phyloP scores from a whole-genome alignment of 495 filamentous ascomycete species.

The Penicillium malachiteum region DNA sequence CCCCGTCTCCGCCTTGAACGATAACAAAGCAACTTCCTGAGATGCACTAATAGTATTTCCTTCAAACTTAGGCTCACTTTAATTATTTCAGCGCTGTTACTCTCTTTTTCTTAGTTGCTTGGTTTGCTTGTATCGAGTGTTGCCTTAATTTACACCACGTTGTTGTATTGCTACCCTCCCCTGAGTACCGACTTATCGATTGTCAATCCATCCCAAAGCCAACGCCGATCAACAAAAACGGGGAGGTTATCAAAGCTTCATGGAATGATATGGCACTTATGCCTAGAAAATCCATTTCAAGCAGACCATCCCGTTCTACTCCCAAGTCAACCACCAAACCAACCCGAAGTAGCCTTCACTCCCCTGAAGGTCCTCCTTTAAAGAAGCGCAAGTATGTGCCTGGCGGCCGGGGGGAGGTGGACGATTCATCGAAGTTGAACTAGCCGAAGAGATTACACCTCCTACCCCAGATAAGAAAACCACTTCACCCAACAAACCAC shows the following conservation, averaged over 20 bases:
- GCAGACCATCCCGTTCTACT: constrained; percentile 33
- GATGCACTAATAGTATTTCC: too few relatives aligned
- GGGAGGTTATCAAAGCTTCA: constrained; percentile 9
- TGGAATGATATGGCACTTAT: constrained; percentile 22
- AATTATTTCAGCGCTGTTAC: too few relatives aligned
- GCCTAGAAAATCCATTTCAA: constrained; percentile 27
- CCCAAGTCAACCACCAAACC: constrained; percentile 34
- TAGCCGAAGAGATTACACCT: constrained; percentile 29
- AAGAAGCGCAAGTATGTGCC: constrained; percentile 68
- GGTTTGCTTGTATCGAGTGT: too few relatives aligned
- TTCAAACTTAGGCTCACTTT: too few relatives aligned
- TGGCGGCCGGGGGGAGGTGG: constrained; percentile 77
- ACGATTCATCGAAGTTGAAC: constrained; percentile 67
- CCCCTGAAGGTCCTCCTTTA: constrained; percentile 45
- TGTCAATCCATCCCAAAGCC: constrained; percentile 16
- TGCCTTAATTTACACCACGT: too few relatives aligned
- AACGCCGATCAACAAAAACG: constrained; percentile 16
- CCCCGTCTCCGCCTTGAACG: constrained; percentile 18
- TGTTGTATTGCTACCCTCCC: background rate
- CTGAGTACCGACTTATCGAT: constrained; percentile 25
- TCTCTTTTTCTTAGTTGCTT: background rate
- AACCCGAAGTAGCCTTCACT: constrained; percentile 33
- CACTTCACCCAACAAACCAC: constrained; percentile 21
- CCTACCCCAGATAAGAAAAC: constrained; percentile 17
- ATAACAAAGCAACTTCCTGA: too few relatives aligned